These are phyloP conservation scores for Wickerhamiella siamensis DNA, from an alignment of 805 yeast genomes.

Conservation along the genomic window DNA sequence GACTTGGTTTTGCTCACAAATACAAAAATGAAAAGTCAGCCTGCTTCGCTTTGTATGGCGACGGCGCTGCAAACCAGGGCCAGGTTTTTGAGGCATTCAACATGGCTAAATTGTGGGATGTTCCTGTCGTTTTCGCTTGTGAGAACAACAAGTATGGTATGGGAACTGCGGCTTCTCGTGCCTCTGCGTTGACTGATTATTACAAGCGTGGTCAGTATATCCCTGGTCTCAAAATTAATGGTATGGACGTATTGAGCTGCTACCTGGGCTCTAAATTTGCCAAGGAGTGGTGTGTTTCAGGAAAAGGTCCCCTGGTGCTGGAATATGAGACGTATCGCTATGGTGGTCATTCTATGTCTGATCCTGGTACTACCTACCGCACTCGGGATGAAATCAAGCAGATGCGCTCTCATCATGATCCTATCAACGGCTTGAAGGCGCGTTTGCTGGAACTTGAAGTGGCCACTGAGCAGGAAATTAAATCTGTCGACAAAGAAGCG, in stretches of 20 bases:
- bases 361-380: conserved; percentile 99
- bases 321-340: conserved; percentile 98
- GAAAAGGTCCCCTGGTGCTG: conserved; percentile 90
- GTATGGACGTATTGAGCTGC: conserved; percentile 93
- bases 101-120: conserved; percentile 98
- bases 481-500: conserved; percentile 87
- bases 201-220: conserved; percentile 99
- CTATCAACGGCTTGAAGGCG: conserved; percentile 89
- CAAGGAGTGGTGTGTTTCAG: conserved; percentile 84
- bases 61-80: conserved; percentile 99
- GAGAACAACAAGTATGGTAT: conserved; percentile 99
- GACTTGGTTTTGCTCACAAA: conserved; percentile 96
- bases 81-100: conserved; percentile 95
- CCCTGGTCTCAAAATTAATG: conserved; percentile 96
- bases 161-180: conserved; percentile 97
- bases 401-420: conserved; percentile 97
- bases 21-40: conserved; percentile 65
- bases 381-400: conserved; percentile 99
- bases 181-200: conserved; percentile 92
- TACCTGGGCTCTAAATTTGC: conserved; percentile 95
- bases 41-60: conserved; percentile 87
- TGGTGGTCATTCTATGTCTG: conserved; percentile 99
- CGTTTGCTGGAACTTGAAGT: conserved; percentile 67
- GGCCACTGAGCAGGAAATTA: conserved; percentile 90
- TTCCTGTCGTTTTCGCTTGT: conserved; percentile 90